Evolutionary conservation across 768 basidiomycete genomes (phyloP).

Genomic region (Tylopilus balloui): DNA sequence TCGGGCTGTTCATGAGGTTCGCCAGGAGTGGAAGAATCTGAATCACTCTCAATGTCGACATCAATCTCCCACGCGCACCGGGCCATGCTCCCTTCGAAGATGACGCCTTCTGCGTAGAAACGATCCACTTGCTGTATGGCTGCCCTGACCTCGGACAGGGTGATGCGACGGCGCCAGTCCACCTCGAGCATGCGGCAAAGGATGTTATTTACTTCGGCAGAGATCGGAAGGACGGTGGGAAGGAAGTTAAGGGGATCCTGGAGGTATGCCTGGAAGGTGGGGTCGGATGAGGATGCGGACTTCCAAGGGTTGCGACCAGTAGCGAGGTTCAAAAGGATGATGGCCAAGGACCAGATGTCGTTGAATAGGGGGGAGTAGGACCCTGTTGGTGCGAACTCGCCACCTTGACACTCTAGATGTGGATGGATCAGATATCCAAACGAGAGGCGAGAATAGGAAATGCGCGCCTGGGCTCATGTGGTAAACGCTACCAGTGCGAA

Average conservation of each 20-base stretch:
- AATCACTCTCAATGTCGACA: slow-evolving; percentile 59
- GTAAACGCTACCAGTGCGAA: slow-evolving; percentile 95
- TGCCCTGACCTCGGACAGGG: slow-evolving; percentile 46
- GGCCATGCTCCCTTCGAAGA: slow-evolving; percentile 80
- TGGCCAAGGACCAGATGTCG: slow-evolving; percentile 95
- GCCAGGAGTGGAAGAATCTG: slow-evolving; percentile 49
- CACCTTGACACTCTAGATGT: slow-evolving; percentile 76
- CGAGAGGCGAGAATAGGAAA: slow-evolving; percentile 4
- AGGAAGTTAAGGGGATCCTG: slow-evolving; percentile 75
- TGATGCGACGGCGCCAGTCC: slow-evolving; percentile 54
- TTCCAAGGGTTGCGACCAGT: slow-evolving; percentile 97
- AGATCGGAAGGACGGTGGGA: slow-evolving; percentile 80
- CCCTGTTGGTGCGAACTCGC: slow-evolving; percentile 54
- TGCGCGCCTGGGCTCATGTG: slow-evolving; percentile 91
- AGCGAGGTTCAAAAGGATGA: slow-evolving; percentile 92
- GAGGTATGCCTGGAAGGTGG: slow-evolving; percentile 86
- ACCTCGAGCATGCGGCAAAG: slow-evolving; percentile 70
- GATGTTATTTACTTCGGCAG: slow-evolving; percentile 64
- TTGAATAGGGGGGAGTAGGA: slow-evolving; percentile 84
- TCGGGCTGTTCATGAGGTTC: slow-evolving; percentile 37
- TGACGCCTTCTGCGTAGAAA: slow-evolving; percentile 70
- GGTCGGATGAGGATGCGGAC: slow-evolving; percentile 75
- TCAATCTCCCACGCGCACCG: slow-evolving; percentile 75
- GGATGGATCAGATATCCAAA: slow-evolving; percentile 21
- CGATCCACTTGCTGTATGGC: slow-evolving; percentile 52